Evolutionary conservation across 805 yeast genomes (phyloP), one percentile per base, ranked within the genome.

Genomic region (Candida insectorum): DNA sequence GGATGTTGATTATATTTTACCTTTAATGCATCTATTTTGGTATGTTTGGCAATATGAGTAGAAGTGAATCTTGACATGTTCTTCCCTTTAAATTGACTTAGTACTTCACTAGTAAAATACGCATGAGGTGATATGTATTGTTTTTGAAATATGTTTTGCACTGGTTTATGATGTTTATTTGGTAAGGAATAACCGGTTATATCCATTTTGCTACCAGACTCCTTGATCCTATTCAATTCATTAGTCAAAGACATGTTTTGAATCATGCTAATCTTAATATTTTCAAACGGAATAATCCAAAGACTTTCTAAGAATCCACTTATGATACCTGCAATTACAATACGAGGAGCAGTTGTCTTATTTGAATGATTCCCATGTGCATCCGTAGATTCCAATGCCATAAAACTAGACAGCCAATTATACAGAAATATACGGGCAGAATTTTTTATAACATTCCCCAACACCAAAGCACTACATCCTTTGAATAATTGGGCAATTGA

Each of bases 201-300:
- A 25, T 59, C 60, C 15, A 46, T 39, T 6, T 51, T 52, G 5
- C 44, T 41, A 4, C 59, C 46, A 11, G 34, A 40, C 3, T 40
- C 36, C 14, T 34, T 33, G 15, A 42, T 19, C 30, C 56, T 40
- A 3, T 37, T 28, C 9, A 58, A 31, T 32, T 61, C 68, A 34
- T 60, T 60, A 16, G 28, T 33, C 25, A 58, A 45, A 3, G 54
- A 42, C 30, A 79, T 67, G 51, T 82, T 79, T 48, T 86, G 94
- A 40, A 87, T 80, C 85, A 85, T 75, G 6, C 82, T 71, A 2
- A 84, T 80, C 52, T 87, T 87, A 44, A 87, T 69, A 49, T 81
- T 85, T 51, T 91, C 98, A 54, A 91, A 89, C 0, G 97, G 98
- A 13, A 93, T 84, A 15, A 91, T 77, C 71, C 84, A 75, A 21